Evolutionary conservation across 176 grass and related monocot species (phyloP), one percentile per base, ranked within the genome.

Genomic region (Ensete glaucum): DNA sequence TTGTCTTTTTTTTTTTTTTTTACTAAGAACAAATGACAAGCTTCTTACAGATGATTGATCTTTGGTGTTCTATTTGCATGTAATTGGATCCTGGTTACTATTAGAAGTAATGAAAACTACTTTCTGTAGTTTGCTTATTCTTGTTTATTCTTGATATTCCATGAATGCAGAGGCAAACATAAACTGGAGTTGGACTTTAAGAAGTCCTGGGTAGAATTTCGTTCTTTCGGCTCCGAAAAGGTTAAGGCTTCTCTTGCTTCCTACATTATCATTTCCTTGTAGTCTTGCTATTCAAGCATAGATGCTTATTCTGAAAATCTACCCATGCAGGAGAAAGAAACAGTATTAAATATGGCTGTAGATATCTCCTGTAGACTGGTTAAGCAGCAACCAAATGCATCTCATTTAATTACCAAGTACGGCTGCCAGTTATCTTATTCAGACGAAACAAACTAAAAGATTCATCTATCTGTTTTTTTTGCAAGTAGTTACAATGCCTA

Each of bases 201-300:
- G 91, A 99, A 81, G 70, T 95, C 82, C 85, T 99, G 96, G 96
- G 96, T 95, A 85, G 91, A 94, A 81, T 99, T 99, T 71, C 96
- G 96, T 68, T 89, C 86, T 91, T 99, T 88, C 82, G 91, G 84
- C 91, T 99, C 86, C 52, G 96, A 99, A 80, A 95, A 95, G 91
- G 96, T 95, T 60, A 29, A 8, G 9, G 9, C 71, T 69, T 69
- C 1, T 77, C 75, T 72, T 74, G 50, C 55, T 53, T 84, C 85
- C 71, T 60, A 67, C 22, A n/a, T 14, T 81, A 20, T 60, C 49
- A 14, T 73, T 26, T 25, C 29, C 22, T 21, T 57, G 29, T 3
- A 34, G 29, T 3, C 29, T 34, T 34, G 29, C 29, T 34, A 34
- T 34, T 34, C 29, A 27, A 64, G 4, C 27, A 57, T 23, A 75